Evolutionary conservation across 805 yeast species (phyloP).

Genomic region (Tetrapisispora iriomotensis): DNA sequence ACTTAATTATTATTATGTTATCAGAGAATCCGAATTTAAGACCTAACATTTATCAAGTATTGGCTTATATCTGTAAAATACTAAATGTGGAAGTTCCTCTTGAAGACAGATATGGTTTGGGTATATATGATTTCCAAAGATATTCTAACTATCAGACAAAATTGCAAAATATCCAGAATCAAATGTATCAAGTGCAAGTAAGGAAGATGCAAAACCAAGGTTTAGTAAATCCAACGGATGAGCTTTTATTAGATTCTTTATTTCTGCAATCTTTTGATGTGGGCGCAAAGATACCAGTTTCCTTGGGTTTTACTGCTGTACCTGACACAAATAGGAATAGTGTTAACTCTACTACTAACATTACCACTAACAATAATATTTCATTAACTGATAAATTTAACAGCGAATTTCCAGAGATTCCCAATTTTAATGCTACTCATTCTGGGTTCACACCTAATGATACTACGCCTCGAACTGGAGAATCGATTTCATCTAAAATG

Average conservation of each 20-base stretch:
- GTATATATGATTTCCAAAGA: constrained; percentile 50
- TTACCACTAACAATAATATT: not conserved
- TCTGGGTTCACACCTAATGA: too few species aligned
- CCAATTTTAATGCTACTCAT: not conserved
- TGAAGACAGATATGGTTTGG: constrained; percentile 34
- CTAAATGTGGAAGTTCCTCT: constrained; percentile 46
- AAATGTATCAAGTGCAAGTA: constrained; percentile 18
- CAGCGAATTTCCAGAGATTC: not conserved
- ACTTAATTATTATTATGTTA: constrained; percentile 66
- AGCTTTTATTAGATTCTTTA: constrained; percentile 15
- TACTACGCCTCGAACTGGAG: too few species aligned
- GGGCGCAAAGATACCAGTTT: constrained; percentile 18
- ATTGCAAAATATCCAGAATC: constrained; percentile 20
- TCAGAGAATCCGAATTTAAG: constrained; percentile 74
- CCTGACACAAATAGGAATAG: too few species aligned
- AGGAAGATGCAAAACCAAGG: constrained; percentile 11
- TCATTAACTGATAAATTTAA: not conserved
- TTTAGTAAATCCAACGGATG: constrained; percentile 5
- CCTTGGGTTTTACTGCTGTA: not conserved
- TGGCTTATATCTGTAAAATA: constrained; percentile 52
- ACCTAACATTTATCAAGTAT: constrained; percentile 80
- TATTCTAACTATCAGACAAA: constrained; percentile 40
- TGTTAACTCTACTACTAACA: not conserved
- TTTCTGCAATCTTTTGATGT: constrained; percentile 22
- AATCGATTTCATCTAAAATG: too few species aligned